Evolutionary conservation across 2,329 filamentous ascomycete genomes (phyloP).

Genomic region (Ceratocystis lukuohia): DNA sequence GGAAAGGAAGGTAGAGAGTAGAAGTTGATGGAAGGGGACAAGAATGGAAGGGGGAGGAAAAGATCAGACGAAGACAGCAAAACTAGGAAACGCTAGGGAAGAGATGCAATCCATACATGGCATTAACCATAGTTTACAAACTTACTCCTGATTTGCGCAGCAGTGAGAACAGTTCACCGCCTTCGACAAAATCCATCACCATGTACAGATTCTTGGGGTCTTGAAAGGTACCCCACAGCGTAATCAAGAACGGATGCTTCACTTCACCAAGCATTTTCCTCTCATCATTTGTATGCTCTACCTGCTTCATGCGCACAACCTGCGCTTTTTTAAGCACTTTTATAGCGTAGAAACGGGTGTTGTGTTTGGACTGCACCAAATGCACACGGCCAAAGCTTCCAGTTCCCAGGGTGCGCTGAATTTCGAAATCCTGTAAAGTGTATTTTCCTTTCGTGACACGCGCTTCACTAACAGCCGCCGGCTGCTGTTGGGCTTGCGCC

Average conservation of each 20-base stretch:
- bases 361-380: conserved; percentile 93
- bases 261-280: conserved; percentile 89
- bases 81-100: conserved; percentile 6
- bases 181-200: conserved; percentile 99
- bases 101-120: not conserved
- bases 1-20: not conserved
- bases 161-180: conserved; percentile 90
- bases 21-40: not conserved
- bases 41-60: not conserved
- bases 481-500: conserved; percentile 20
- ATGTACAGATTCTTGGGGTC: conserved; percentile 94
- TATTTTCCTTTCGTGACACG: conserved; percentile 95
- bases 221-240: conserved; percentile 96
- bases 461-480: conserved; percentile 26
- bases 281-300: conserved; percentile 98
- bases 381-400: conserved; percentile 96
- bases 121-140: conserved; percentile 19
- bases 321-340: conserved; percentile 98
- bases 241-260: conserved; percentile 95
- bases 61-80: not conserved
- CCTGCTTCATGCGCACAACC: conserved; percentile 99
- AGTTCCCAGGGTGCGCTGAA: conserved; percentile 84
- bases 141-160: conserved; percentile 80
- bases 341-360: conserved; percentile 93
- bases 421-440: conserved; percentile 75